A percentile compares a stretch with the other conserved stretches of the same genome.
Evolutionary conservation across 1,139 yeast genomes (phyloP).

Genomic region (Suhomyces chickasaworum): DNA sequence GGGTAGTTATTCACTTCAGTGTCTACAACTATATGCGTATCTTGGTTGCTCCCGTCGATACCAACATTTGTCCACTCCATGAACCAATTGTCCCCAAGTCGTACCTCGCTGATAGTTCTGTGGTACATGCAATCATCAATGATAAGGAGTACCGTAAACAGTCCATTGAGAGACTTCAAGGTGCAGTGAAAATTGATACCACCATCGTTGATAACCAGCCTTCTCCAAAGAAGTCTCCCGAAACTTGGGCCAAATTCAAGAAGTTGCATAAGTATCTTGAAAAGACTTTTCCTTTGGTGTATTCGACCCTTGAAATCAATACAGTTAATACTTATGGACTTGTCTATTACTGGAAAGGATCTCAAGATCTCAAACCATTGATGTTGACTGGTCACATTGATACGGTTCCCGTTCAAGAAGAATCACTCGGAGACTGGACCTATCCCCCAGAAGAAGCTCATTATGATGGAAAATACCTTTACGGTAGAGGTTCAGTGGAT

Average conservation of each 20-base stretch:
- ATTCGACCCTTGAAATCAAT: slow-evolving; percentile 49
- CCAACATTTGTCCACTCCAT: slow-evolving; percentile 32
- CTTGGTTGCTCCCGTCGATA: slow-evolving; percentile 24
- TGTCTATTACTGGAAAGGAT: slow-evolving; percentile 68
- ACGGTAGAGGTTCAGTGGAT: slow-evolving; percentile 71
- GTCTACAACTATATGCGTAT: slow-evolving; percentile 26
- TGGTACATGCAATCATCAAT: slow-evolving; percentile 33
- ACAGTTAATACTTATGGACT: slow-evolving; percentile 68
- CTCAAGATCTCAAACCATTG: slow-evolving; percentile 59
- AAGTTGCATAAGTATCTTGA: slow-evolving; percentile 51
- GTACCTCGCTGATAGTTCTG: slow-evolving; percentile 36
- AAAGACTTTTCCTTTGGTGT: slow-evolving; percentile 60
- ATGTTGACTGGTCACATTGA: slow-evolving; percentile 79
- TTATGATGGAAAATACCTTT: slow-evolving; percentile 48
- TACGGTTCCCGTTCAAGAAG: slow-evolving; percentile 75
- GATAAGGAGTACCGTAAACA: slow-evolving; percentile 37
- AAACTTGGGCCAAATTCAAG: slow-evolving; percentile 45
- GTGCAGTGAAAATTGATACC: slow-evolving; percentile 49
- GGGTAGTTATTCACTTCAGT: slow-evolving; percentile 23
- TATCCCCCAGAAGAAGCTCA: slow-evolving; percentile 71
- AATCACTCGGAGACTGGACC: slow-evolving; percentile 60
- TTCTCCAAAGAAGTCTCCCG: slow-evolving; percentile 36
- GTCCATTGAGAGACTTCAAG: slow-evolving; percentile 40
- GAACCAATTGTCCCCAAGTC: slow-evolving; percentile 35
- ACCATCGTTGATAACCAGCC: slow-evolving; percentile 50